Percentiles rank a stretch among this genome's conserved stretches.
These are phyloP conservation scores for Rhodamnia rubescens DNA, from an alignment of 345 rosid genomes.

Conservation along the genomic window DNA sequence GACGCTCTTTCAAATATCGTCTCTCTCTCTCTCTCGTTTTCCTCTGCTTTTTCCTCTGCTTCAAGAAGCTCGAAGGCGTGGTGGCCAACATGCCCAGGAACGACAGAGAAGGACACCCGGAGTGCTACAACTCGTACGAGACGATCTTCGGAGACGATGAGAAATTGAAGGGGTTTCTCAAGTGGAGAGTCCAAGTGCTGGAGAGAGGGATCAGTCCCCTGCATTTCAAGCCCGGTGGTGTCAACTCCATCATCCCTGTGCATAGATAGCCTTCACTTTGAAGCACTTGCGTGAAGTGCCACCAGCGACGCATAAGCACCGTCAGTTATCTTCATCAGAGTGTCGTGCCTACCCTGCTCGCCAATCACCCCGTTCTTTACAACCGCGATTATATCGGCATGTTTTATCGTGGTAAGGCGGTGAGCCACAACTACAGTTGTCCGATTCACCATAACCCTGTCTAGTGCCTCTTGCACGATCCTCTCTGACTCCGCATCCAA, in stretches of 20 bases:
- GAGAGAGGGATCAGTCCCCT: conserved; percentile 73
- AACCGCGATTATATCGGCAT: conserved; percentile 57
- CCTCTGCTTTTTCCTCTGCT: conserved; percentile 12
- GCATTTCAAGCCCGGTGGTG: conserved; percentile 90
- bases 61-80: conserved; percentile 71
- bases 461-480: conserved; percentile 55
- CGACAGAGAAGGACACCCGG: no score
- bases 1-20: no score
- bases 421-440: conserved; percentile 68
- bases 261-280: not conserved
- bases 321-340: conserved; percentile 28
- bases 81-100: conserved; percentile 19
- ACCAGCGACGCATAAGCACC: conserved; percentile 63
- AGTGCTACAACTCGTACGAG: conserved; percentile 54
- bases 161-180: conserved; percentile 58
- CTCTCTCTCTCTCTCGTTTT: no score
- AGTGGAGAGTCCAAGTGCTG: conserved; percentile 87
- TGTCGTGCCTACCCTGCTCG: conserved; percentile 53
- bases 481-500: conserved; percentile 61
- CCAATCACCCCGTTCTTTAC: conserved; percentile 53
- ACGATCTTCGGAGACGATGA: conserved; percentile 85
- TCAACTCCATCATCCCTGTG: conserved; percentile 80
- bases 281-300: conserved; percentile 28
- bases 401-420: conserved; percentile 38
- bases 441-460: conserved; percentile 48